Base-by-base conservation (phyloP, 495 filamentous ascomycete species). In the Penicillium mononematosum region DNA sequence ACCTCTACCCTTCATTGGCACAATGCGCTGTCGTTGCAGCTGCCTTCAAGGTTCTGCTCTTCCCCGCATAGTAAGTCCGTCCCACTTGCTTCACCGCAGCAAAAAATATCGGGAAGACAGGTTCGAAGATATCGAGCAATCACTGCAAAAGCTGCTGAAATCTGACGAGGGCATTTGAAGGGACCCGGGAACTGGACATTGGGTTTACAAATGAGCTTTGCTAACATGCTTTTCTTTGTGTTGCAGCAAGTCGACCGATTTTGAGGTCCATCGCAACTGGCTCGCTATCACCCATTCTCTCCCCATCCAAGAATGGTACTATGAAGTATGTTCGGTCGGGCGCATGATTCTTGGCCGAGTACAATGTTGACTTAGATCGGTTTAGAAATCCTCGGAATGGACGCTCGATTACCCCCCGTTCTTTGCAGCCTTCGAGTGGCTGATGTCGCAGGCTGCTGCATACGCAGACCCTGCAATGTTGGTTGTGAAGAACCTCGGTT, bases 191-290 rank as follows among this genome's bases (percentile, higher is more conserved):
- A 39, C 3, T 17, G 36, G 16, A 9, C 7, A 39, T 39, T 17
- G n/a, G 6, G 36, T 6, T 39, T 39, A n/a, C 36, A 39, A 39
- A 17, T 39, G 50, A 48, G 9, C 45, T 48, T 48, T 6, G 9
- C 48, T 31, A 14, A 41, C 39, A 39, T 50, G 20, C 20, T 56
- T 25, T 49, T 50, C 22, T 31, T 19, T 53, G 31, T 24, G 25
- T 22, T 29, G 44, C 60, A 98, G 94, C 78, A 97, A 94, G 78
- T 97, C 94, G n/a, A 98, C 93, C 58, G 94, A 98, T 70, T 98
- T 97, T 64, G 94, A 98, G 69, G 94, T 97, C 51, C 94, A 98
- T 72, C 87, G 94, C 52, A 98, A 97, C 75, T 98, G 94, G 94
- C 82, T 98, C 29, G 93, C 94, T 53, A 89, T 96, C 53, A 96